Percentiles rank a stretch among this genome's conserved stretches.
phyloP scores from a whole-genome alignment of 805 yeast species.

The Grigorovia jiainica region DNA sequence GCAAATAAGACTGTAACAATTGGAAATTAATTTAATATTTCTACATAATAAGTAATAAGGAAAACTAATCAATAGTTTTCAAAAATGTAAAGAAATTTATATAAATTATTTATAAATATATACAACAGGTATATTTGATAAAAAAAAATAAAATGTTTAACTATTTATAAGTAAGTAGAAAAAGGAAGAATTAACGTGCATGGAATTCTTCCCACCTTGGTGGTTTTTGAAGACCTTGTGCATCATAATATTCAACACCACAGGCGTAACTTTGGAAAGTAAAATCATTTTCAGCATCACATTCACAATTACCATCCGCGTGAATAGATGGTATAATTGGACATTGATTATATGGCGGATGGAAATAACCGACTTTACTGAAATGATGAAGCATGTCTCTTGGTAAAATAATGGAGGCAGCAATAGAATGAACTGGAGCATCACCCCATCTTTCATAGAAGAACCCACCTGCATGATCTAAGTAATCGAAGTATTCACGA shows the following conservation, averaged over 20 bases:
- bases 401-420: constrained; percentile 62
- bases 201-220: constrained; percentile 7
- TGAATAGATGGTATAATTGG: constrained; percentile 45
- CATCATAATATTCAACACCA: constrained; percentile 46
- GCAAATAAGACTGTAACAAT: no score
- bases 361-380: constrained; percentile 72
- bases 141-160: no score
- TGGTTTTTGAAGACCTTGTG: constrained; percentile 45
- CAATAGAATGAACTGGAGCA: constrained; percentile 81
- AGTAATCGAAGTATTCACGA: constrained; percentile 51
- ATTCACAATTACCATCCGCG: constrained; percentile 49
- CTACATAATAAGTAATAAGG: no score
- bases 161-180: no score
- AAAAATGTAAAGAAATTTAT: no score
- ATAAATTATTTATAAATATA: no score
- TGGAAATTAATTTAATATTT: no score
- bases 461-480: constrained; percentile 70
- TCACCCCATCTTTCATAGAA: constrained; percentile 91
- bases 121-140: no score
- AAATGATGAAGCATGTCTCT: constrained; percentile 61
- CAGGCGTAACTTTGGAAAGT: constrained; percentile 64
- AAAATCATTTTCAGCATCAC: constrained; percentile 48
- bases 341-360: constrained; percentile 54
- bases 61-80: no score
- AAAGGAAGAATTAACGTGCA: no score